Conservation (phyloP, 2,329 filamentous ascomycete species). For the Teratosphaeria zuluensis region DNA sequence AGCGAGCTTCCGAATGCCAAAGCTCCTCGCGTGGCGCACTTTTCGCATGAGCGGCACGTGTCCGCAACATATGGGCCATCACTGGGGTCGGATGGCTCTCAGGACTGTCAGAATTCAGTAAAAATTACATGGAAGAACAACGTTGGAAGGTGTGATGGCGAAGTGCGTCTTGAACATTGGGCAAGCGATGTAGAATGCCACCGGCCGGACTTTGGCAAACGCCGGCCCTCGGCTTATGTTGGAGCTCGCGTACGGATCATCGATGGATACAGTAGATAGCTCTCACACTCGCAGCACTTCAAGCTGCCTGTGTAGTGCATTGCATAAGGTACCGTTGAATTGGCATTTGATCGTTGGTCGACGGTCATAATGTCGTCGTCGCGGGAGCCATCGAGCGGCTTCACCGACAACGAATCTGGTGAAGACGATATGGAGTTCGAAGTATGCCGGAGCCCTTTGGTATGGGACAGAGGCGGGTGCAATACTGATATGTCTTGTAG, state of each 20-base stretch:
- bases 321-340: background rate
- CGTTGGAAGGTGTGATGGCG: no score
- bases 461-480: background rate
- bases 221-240: background rate
- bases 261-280: background rate
- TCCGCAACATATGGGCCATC: no score
- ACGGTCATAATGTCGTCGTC: background rate
- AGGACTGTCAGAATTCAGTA: no score
- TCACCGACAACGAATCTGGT: conserved; percentile 11
- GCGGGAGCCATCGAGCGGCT: background rate
- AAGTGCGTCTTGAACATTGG: background rate
- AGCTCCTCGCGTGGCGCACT: no score
- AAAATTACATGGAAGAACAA: no score
- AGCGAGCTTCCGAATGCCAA: no score
- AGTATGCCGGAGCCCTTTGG: conserved; percentile 9
- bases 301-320: background rate
- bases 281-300: background rate
- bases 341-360: background rate
- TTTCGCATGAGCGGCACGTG: no score
- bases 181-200: background rate
- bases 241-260: background rate
- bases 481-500: conserved; percentile 6
- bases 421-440: conserved; percentile 46
- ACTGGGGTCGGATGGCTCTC: no score
- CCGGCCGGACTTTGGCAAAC: background rate